Conservation (phyloP, 164 flowering plant genomes). For the Sedum album region DNA sequence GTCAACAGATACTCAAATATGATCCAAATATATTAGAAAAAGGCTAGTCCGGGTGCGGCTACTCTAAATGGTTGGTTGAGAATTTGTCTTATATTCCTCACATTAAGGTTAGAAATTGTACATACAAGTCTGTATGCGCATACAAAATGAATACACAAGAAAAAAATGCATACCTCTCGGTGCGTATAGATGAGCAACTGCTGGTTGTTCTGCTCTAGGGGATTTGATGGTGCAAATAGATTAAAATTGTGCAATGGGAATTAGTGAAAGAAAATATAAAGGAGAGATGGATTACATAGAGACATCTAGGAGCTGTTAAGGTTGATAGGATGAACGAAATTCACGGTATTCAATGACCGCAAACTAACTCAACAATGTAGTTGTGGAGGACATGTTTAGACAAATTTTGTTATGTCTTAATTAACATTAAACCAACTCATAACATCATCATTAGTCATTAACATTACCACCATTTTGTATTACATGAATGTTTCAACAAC, state of each 20-base stretch:
- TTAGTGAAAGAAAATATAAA: neutral
- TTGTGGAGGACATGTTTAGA: conserved; percentile 5
- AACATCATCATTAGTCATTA: neutral
- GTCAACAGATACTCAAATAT: neutral
- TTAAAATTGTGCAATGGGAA: conserved; percentile 1
- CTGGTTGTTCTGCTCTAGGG: neutral
- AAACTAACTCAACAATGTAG: neutral
- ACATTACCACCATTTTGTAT: neutral
- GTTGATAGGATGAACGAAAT: neutral
- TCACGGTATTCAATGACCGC: neutral
- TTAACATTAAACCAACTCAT: neutral
- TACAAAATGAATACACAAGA: too few species aligned
- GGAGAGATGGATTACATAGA: neutral
- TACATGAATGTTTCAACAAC: neutral
- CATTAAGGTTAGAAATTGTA: too few species aligned
- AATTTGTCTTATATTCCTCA: too few species aligned
- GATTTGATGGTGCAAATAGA: neutral
- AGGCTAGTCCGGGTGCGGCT: neutral
- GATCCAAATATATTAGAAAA: neutral
- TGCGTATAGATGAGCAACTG: neutral
- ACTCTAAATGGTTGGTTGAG: neutral
- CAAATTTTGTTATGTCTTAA: neutral
- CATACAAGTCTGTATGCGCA: too few species aligned
- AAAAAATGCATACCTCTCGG: neutral
- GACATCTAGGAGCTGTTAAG: conserved; percentile 1